A percentile compares a stretch with the other conserved stretches of the same genome.
These are phyloP conservation scores for Murraya koenigii DNA, from an alignment of 345 rosid genomes.

Conservation along the genomic window DNA sequence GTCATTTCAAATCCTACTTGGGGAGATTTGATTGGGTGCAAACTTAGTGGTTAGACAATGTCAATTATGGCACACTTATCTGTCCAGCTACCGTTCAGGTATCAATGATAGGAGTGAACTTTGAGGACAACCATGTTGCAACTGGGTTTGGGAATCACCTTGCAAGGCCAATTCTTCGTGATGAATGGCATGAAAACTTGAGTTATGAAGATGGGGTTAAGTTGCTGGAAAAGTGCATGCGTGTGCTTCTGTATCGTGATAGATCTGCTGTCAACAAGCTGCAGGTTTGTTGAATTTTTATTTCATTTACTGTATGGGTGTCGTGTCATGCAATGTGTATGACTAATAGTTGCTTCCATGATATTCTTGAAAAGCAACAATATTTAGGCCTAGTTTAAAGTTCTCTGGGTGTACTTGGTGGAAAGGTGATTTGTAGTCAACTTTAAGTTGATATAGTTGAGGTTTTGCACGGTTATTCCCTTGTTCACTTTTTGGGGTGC, in stretches of 20 bases:
- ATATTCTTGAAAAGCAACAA: not conserved
- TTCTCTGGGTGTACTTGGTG: not conserved
- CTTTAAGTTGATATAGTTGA: not conserved
- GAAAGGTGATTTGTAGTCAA: not conserved
- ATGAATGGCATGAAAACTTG: slow-evolving; percentile 86
- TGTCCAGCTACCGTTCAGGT: slow-evolving; percentile 45
- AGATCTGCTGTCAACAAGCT: slow-evolving; percentile 94
- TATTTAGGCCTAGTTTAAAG: not conserved
- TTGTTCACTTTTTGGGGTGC: too few relatives aligned
- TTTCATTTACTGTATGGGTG: not conserved
- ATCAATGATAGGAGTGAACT: slow-evolving; percentile 88
- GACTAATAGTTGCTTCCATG: not conserved
- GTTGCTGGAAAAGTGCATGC: slow-evolving; percentile 96
- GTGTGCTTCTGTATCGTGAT: slow-evolving; percentile 94
- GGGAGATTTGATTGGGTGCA: not conserved
- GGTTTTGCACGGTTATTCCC: not conserved
- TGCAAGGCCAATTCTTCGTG: slow-evolving; percentile 93
- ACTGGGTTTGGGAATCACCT: slow-evolving; percentile 98
- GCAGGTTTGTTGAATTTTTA: slow-evolving; percentile 54
- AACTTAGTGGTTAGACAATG: slow-evolving; percentile 6
- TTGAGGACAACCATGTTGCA: slow-evolving; percentile 90
- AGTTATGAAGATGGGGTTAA: slow-evolving; percentile 92
- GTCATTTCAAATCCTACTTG: not conserved
- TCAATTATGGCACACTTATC: not conserved
- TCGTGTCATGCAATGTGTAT: not conserved